Conservation (phyloP, 2,329 filamentous ascomycete genomes). For the Diaporthe sp. region DNA sequence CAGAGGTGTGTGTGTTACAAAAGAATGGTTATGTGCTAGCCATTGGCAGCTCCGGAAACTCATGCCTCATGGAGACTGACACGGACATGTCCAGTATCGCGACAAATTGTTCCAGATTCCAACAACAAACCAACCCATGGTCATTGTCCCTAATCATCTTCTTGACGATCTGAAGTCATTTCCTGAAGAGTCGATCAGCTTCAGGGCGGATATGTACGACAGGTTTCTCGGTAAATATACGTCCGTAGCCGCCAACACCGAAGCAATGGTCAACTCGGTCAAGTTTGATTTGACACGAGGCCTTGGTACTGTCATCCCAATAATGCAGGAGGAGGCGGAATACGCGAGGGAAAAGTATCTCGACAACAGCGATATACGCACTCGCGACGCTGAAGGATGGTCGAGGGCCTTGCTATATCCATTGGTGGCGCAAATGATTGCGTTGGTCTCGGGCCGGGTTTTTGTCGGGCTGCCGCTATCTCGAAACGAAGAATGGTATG, state of each 20-base stretch:
- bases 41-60: neutral
- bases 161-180: conserved; percentile 44
- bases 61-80: neutral
- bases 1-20: neutral
- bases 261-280: neutral
- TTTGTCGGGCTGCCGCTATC: neutral
- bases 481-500: neutral
- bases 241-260: neutral
- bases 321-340: neutral
- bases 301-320: neutral
- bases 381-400: neutral
- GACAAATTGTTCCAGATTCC: neutral
- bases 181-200: conserved; percentile 38
- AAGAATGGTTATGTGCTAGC: neutral
- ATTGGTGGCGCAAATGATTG: neutral
- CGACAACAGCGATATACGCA: neutral
- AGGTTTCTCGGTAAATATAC: neutral
- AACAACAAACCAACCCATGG: neutral
- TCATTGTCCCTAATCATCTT: conserved; percentile 45
- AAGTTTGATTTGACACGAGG: neutral
- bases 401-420: neutral
- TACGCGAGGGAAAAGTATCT: neutral
- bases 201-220: neutral
- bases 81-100: neutral
- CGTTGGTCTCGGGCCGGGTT: neutral